Evolutionary conservation across 192 early-diverging fungal species (phyloP).

Genomic region (Coemansia sp.): DNA sequence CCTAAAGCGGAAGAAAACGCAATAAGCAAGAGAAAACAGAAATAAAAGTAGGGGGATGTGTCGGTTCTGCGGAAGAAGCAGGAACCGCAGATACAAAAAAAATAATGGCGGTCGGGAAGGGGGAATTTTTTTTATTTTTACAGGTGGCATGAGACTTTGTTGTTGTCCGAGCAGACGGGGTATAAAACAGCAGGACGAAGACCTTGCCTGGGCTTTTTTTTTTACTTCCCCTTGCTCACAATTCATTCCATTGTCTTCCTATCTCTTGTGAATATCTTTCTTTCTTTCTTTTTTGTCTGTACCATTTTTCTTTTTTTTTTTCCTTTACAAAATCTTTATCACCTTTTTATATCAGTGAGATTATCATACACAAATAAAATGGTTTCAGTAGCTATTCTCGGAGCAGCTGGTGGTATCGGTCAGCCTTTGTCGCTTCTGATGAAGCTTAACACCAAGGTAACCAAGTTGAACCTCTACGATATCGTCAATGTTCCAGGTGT

Average conservation of each 20-base stretch:
- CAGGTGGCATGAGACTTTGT: not conserved
- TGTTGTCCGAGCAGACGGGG: not conserved
- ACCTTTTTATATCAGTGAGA: too few species aligned
- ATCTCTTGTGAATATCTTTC: not conserved
- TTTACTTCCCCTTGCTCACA: not conserved
- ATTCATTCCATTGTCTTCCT: not conserved
- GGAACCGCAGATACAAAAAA: not conserved
- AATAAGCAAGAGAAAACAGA: too few species aligned
- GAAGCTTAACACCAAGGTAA: slow-evolving; percentile 84
- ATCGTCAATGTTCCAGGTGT: slow-evolving; percentile 98
- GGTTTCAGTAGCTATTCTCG: slow-evolving; percentile 54
- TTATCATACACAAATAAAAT: too few species aligned
- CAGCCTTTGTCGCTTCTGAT: slow-evolving; percentile 94
- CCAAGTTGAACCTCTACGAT: slow-evolving; percentile 89
- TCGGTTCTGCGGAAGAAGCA: not conserved
- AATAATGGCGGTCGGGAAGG: not conserved
- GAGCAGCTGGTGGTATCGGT: slow-evolving; percentile 93
- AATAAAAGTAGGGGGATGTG: not conserved
- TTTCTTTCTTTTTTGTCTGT: not conserved
- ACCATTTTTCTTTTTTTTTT: not conserved
- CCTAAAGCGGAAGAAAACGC: not conserved
- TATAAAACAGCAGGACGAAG: slow-evolving; percentile 3
- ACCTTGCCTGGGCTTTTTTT: slow-evolving; percentile 2
- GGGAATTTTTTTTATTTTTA: not conserved
- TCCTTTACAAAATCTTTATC: not conserved